Conservation (phyloP, 1,139 yeast species). For the Candida tropicalis region DNA sequence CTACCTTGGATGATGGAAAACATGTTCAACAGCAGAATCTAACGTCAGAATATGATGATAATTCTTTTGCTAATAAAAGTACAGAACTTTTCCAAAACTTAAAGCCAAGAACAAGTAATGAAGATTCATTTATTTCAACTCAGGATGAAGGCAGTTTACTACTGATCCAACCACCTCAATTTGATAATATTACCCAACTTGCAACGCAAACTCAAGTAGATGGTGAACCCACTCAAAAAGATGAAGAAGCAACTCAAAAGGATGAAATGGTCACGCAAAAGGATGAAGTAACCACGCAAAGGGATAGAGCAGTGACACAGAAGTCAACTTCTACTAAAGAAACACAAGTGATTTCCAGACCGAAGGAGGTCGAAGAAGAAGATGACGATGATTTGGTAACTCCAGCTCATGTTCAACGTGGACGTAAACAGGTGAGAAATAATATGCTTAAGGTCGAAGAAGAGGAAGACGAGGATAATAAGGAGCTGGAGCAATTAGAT, state of each 20-base stretch:
- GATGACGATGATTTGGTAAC: slow-evolving; percentile 33
- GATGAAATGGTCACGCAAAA: slow-evolving; percentile 11
- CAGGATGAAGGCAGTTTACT: slow-evolving; percentile 7
- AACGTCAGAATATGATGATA: not conserved
- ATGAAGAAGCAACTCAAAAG: slow-evolving; percentile 18
- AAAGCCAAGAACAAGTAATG: slow-evolving; percentile 24
- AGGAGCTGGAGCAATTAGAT: too few relatives aligned
- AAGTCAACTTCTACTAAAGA: slow-evolving; percentile 13
- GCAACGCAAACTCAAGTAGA: slow-evolving; percentile 21
- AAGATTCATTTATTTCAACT: slow-evolving; percentile 10
- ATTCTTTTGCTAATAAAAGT: slow-evolving; percentile 3
- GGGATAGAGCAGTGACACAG: slow-evolving; percentile 9
- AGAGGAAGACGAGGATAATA: slow-evolving; percentile 23
- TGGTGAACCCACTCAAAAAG: slow-evolving; percentile 20
- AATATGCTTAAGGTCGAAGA: slow-evolving; percentile 21
- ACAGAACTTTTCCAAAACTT: slow-evolving; percentile 34
- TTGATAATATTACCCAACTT: slow-evolving; percentile 20
- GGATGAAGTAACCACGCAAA: slow-evolving; percentile 18
- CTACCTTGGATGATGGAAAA: slow-evolving; percentile 4
- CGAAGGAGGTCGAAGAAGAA: slow-evolving; percentile 13
- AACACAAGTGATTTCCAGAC: not conserved
- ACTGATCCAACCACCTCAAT: slow-evolving; percentile 7
- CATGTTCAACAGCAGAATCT: not conserved
- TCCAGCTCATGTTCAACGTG: slow-evolving; percentile 29
- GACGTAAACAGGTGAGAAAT: slow-evolving; percentile 25